Base-by-base conservation (phyloP, 2,329 filamentous ascomycete genomes). In the Paraphoma chrysanthemicola region DNA sequence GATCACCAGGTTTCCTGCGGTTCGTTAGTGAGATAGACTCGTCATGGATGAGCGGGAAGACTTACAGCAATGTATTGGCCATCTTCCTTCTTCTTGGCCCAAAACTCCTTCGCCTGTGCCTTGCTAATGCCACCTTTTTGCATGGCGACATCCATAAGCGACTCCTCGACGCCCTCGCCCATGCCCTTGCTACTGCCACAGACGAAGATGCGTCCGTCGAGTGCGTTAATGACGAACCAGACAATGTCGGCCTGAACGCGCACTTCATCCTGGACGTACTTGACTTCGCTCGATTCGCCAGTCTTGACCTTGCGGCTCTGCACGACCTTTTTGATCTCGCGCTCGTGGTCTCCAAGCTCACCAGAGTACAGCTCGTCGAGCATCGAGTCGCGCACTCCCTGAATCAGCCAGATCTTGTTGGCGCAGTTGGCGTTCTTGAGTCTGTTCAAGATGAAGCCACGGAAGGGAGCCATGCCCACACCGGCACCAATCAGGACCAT, bases 401-500 rank as follows among this genome's bases (percentile, higher is more conserved):
- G 93, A 44, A 97, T 86, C 44, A 97, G 91, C 93, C 93, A 97
- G 69, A 97, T 94, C 81, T 97, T 97, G 83, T 97, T 97, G 61
- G 92, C 93, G 73, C 93, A 97, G 79, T 96, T 97, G 72, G 93
- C 93, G 60, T 93, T 95, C 83, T 94, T 94, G 54, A 97, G 84
- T 11, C 93, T 87, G 57, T 96, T 92, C 80, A 98, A 91, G 44
- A 99, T 96, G 76, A 99, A 99, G 55, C 95, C 95, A 47, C 95
- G 89, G 88, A 99, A 99, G 0, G 95, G 95, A 10, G 95, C 95
- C 77, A 99, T 94, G 62, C 95, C 95, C 18, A 99, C 95, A 53
- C 95, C 95, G 4, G 95, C 95, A 31, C 95, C 95, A 67, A 99
- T 97, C 46, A 99, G 86, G 38, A 99, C 88, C 95, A 99, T 99